Evolutionary conservation across 2,329 filamentous ascomycete species (phyloP).

Genomic region (Fusarium palustre): DNA sequence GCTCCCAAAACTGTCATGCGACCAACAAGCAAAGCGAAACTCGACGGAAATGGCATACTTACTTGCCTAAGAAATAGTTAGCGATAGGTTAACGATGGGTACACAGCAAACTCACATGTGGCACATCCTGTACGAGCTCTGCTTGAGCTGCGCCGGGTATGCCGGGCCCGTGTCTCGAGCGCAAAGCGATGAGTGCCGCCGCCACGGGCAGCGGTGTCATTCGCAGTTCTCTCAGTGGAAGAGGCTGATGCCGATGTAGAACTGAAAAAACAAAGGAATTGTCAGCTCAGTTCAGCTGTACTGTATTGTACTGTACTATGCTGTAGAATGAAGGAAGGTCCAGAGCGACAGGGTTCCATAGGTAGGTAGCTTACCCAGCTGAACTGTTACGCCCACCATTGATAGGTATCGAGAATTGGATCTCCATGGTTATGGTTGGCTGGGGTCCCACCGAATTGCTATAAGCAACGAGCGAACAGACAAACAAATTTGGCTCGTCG

Average conservation of each 20-base stretch:
- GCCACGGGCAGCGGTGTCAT: constrained; percentile 37
- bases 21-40: neutral
- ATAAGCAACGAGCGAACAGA: neutral
- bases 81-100: constrained; percentile 7
- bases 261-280: constrained; percentile 16
- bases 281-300: constrained; percentile 27
- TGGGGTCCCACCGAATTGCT: constrained; percentile 13
- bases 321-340: neutral
- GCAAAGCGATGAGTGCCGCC: constrained; percentile 54
- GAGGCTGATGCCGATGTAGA: constrained; percentile 24
- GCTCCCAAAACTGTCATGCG: neutral
- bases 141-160: constrained; percentile 54
- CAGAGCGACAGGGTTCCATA: constrained; percentile 20
- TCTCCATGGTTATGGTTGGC: constrained; percentile 50
- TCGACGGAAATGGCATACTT: constrained; percentile 30
- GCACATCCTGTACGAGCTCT: constrained; percentile 54
- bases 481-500: neutral
- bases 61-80: constrained; percentile 50
- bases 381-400: constrained; percentile 35
- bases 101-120: constrained; percentile 50
- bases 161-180: constrained; percentile 53
- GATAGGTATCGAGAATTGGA: constrained; percentile 54
- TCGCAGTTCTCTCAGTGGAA: constrained; percentile 33
- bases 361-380: constrained; percentile 47
- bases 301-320: neutral